Conservation (phyloP, 2,329 filamentous ascomycete genomes). For the Pyrenophora teres region DNA sequence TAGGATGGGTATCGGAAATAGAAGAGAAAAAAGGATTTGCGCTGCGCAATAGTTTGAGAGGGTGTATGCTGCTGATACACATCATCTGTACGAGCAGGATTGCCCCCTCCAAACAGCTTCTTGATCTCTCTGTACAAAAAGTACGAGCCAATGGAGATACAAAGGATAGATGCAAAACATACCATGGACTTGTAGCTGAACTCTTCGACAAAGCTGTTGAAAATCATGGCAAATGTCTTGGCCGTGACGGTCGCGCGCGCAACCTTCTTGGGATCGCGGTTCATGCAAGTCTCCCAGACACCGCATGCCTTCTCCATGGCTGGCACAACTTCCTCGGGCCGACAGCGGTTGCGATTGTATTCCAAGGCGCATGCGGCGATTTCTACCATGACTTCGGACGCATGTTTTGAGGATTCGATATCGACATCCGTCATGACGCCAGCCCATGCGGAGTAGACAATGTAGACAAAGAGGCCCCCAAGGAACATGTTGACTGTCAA, state of each 20-base stretch:
- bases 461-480: constrained; percentile 63
- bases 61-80: not conserved
- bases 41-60: too few species aligned
- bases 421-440: constrained; percentile 77
- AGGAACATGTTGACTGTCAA: constrained; percentile 69
- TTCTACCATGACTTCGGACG: constrained; percentile 70
- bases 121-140: too few species aligned
- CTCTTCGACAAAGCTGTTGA: constrained; percentile 90
- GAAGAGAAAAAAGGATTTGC: too few species aligned
- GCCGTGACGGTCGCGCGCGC: constrained; percentile 81
- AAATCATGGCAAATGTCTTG: constrained; percentile 86
- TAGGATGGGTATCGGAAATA: too few species aligned
- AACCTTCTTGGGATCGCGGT: constrained; percentile 75
- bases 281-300: constrained; percentile 87
- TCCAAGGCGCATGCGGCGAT: constrained; percentile 75
- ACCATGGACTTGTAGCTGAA: constrained; percentile 85
- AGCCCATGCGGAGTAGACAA: constrained; percentile 70
- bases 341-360: constrained; percentile 78
- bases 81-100: not conserved
- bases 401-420: constrained; percentile 70
- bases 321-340: constrained; percentile 67
- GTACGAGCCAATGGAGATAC: not conserved
- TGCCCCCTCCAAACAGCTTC: not conserved
- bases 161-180: constrained; percentile 29
- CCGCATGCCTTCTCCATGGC: constrained; percentile 75